Percentiles rank a stretch among this genome's conserved stretches.
These are phyloP conservation scores for Boletales sp. DNA, from an alignment of 768 basidiomycete genomes.

Conservation along the genomic window DNA sequence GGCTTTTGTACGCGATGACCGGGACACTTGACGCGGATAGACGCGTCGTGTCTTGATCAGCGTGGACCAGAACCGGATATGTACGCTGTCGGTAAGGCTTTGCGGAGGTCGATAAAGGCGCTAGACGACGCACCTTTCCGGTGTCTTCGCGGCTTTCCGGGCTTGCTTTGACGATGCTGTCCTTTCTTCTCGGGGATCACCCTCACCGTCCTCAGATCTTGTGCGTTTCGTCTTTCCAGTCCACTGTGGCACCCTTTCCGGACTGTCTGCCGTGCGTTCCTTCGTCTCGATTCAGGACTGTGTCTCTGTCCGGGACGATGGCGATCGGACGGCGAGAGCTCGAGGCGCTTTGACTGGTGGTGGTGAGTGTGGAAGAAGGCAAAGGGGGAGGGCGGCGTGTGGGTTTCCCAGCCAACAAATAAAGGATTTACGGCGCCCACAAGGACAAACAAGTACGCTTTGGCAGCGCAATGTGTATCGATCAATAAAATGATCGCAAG, in stretches of 20 bases:
- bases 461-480: constrained; percentile 28
- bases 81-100: neutral
- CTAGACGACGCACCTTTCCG: constrained; percentile 5
- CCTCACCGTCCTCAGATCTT: constrained; percentile 3
- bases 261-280: neutral
- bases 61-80: constrained; percentile 2
- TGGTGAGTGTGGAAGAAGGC: too few relatives aligned
- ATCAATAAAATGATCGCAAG: constrained; percentile 28
- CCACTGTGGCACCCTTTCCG: neutral
- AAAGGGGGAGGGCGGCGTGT: neutral
- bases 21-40: too few relatives aligned
- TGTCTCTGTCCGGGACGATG: too few relatives aligned
- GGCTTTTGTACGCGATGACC: too few relatives aligned
- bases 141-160: constrained; percentile 2
- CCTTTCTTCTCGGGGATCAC: neutral
- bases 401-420: constrained; percentile 30
- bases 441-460: constrained; percentile 44
- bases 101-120: neutral
- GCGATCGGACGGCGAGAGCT: too few relatives aligned
- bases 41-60: neutral
- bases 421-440: constrained; percentile 36
- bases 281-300: neutral
- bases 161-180: neutral
- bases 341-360: too few relatives aligned
- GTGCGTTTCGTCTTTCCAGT: neutral